Evolutionary conservation across 495 filamentous ascomycete genomes (phyloP).

Genomic region (Aspergillus taichungensis): DNA sequence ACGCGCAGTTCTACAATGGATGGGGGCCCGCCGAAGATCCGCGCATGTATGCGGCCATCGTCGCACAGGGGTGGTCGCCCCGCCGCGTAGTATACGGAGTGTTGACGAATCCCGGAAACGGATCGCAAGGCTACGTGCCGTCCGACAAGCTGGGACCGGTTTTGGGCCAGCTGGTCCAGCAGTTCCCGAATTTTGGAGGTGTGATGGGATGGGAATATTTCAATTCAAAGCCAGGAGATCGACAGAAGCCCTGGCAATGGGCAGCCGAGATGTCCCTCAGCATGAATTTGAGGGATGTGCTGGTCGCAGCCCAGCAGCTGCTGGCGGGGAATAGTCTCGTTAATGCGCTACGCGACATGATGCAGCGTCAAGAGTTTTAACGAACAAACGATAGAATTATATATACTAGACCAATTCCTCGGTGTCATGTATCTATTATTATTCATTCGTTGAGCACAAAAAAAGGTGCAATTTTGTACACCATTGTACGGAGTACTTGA

Average conservation of each 20-base stretch:
- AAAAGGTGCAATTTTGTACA: too few species aligned
- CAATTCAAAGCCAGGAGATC: slow-evolving; percentile 53
- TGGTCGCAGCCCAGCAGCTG: slow-evolving; percentile 24
- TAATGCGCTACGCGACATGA: slow-evolving; percentile 24
- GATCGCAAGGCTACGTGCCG: slow-evolving; percentile 48
- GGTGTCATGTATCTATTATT: too few species aligned
- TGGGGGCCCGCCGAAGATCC: slow-evolving; percentile 59
- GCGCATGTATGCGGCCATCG: slow-evolving; percentile 52
- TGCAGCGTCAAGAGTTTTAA: slow-evolving; percentile 9
- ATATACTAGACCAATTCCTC: too few species aligned
- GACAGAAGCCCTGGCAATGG: slow-evolving; percentile 61
- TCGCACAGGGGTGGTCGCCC: slow-evolving; percentile 55
- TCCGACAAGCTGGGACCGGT: slow-evolving; percentile 35
- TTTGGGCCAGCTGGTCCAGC: slow-evolving; percentile 37
- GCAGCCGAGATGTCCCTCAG: slow-evolving; percentile 48
- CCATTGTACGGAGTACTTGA: too few species aligned
- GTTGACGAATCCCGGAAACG: slow-evolving; percentile 61
- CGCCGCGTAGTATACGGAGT: slow-evolving; percentile 62
- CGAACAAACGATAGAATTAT: background rate
- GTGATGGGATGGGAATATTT: slow-evolving; percentile 89
- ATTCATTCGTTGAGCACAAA: too few species aligned
- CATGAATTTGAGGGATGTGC: slow-evolving; percentile 37
- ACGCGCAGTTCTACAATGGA: slow-evolving; percentile 77
- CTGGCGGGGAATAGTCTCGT: slow-evolving; percentile 20
- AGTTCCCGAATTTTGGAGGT: slow-evolving; percentile 61